Evolutionary conservation across 306 rosid genomes (phyloP).

Genomic region (Malus sylvestris): DNA sequence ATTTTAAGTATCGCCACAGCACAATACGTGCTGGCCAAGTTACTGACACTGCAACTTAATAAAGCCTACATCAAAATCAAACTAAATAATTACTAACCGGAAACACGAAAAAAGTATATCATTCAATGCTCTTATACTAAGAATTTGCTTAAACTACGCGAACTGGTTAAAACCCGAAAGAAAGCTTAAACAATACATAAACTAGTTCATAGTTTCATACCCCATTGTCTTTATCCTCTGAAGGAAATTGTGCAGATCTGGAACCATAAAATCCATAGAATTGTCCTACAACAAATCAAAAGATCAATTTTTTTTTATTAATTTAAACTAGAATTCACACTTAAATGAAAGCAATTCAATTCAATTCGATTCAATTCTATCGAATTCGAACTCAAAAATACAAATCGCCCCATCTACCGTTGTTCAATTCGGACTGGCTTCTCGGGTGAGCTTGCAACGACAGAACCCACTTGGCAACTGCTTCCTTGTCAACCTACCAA

Average conservation of each 20-base stretch:
- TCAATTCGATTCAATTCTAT: background rate
- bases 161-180: background rate
- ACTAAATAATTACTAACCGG: background rate
- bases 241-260: conserved; percentile 60
- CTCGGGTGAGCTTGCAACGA: conserved; percentile 65
- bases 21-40: conserved; percentile 88
- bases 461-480: conserved; percentile 66
- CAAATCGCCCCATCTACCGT: conserved; percentile 27
- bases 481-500: conserved; percentile 57
- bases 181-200: background rate
- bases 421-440: conserved; percentile 24
- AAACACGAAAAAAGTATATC: background rate
- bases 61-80: conserved; percentile 36
- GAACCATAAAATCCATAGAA: conserved; percentile 88
- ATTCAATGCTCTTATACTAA: background rate
- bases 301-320: background rate
- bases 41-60: conserved; percentile 50
- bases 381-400: background rate
- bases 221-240: conserved; percentile 47
- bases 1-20: conserved; percentile 75
- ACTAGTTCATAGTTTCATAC: conserved; percentile 26
- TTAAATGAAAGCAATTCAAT: background rate
- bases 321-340: background rate
- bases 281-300: conserved; percentile 49
- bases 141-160: background rate